These are phyloP conservation scores for Suaeda aralocaspica DNA, from an alignment of 148 eudicot species.

Conservation along the genomic window DNA sequence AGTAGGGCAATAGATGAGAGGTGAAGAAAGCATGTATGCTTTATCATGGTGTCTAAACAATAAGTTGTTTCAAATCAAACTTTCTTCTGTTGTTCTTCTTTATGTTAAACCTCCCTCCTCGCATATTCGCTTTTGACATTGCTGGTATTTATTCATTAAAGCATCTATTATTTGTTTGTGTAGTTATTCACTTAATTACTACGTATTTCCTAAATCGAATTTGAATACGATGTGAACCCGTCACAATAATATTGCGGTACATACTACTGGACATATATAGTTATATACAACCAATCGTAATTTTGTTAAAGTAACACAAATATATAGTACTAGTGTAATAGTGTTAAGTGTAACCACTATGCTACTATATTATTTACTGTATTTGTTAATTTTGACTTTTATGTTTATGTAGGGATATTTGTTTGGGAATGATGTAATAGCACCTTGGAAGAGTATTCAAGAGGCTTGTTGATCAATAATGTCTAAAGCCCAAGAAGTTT, in stretches of 20 bases:
- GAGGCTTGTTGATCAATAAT: slow-evolving; percentile 61
- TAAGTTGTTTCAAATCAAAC: slow-evolving; percentile 27
- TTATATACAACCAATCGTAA: too few species aligned
- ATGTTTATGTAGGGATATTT: slow-evolving; percentile 36
- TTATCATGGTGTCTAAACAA: slow-evolving; percentile 73
- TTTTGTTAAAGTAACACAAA: too few species aligned
- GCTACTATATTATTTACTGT: too few species aligned
- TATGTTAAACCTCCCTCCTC: slow-evolving; percentile 76
- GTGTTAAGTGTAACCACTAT: too few species aligned
- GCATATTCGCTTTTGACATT: slow-evolving; percentile 48
- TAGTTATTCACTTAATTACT: too few species aligned
- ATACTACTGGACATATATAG: too few species aligned
- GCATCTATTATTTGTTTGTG: neutral
- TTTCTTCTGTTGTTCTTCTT: slow-evolving; percentile 50
- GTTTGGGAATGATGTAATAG: slow-evolving; percentile 55
- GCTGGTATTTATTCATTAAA: slow-evolving; percentile 31
- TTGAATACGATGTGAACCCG: too few species aligned
- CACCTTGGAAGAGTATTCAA: slow-evolving; percentile 56
- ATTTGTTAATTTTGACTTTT: neutral
- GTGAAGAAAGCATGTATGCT: slow-evolving; percentile 92
- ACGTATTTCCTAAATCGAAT: too few species aligned
- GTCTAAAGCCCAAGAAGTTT: slow-evolving; percentile 61
- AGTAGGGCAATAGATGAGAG: slow-evolving; percentile 72
- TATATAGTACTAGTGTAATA: too few species aligned
- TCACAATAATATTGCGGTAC: too few species aligned